Base-by-base conservation (phyloP, 208 protist species). In the Trypanosoma melophagium region DNA sequence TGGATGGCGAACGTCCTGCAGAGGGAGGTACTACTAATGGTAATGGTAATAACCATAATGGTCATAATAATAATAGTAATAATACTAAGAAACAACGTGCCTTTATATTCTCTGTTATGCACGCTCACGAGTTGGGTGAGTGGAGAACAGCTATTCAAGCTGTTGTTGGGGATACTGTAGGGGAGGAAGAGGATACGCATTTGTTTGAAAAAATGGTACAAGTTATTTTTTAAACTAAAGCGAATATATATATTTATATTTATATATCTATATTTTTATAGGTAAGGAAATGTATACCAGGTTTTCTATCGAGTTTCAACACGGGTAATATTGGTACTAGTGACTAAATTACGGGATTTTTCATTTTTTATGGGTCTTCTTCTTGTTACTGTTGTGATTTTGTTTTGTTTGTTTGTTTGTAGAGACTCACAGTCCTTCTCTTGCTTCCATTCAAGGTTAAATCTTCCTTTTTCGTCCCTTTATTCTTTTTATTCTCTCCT, bases 121-220 rank as follows among this genome's bases (percentile, higher is more conserved):
- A 66, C 28, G 55, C 38, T 4, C 54, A 74, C 19, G 69, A 74
- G 22, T 54, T 67, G 51, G 69, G 59, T 12, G 61, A 60, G 52
- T 74, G 69, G 69, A 66, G 50, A 24, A 24, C 57, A 8, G 57
- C 56, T 45, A 28, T 74, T 35, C 45, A 59, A 38, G 17, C 60
- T 41, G 41, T 69, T 53, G 56, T 66, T 21, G 59, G 57, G 16
- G 53, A 74, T 40, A 2, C n/a, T 9, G 35, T 47, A 17, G 66
- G 54, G 42, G 51, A 66, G 12, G 67, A 54, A 45, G 21, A 58
- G 14, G 28, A 68, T 14, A 28, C 40, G 1, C 69, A 74, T 54
- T 74, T 60, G 69, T 74, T 74, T 60, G 61, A 68, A 21, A 74
- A 74, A 31, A 66, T 74, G 55, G 51, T 61, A 7, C 49, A 74